phyloP scores from a whole-genome alignment of 2,329 filamentous ascomycete genomes.

The Huntiella moniliformis region DNA sequence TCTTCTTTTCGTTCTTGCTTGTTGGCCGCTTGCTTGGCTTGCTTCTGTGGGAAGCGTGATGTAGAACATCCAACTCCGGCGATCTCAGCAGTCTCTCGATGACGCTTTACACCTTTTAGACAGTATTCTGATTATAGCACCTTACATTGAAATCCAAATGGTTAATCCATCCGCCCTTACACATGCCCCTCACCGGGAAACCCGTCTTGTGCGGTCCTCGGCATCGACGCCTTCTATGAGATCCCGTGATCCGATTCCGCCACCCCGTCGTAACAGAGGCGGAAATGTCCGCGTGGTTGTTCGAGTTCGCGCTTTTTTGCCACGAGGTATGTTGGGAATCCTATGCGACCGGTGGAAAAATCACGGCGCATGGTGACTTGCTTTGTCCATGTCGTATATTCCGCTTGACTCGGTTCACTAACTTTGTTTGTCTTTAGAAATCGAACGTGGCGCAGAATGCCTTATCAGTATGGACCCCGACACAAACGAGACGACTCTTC shows the following conservation, averaged over 20 bases:
- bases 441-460: slow-evolving; percentile 62
- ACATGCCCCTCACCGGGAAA: slow-evolving; percentile 25
- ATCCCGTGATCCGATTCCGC: slow-evolving; percentile 46
- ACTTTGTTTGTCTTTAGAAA: slow-evolving; percentile 37
- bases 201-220: slow-evolving; percentile 35
- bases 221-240: slow-evolving; percentile 65
- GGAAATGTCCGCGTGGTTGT: slow-evolving; percentile 74
- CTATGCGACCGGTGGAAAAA: not conserved
- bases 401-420: not conserved
- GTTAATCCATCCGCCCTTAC: slow-evolving; percentile 22
- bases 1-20: not conserved
- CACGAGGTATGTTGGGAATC: slow-evolving; percentile 40
- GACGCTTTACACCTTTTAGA: slow-evolving; percentile 18
- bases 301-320: slow-evolving; percentile 60
- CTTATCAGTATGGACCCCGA: slow-evolving; percentile 80
- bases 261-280: slow-evolving; percentile 39
- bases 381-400: not conserved
- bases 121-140: slow-evolving; percentile 16
- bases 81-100: slow-evolving; percentile 13
- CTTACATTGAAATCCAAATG: slow-evolving; percentile 23
- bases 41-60: slow-evolving; percentile 15
- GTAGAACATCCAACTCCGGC: slow-evolving; percentile 23
- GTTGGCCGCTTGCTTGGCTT: not conserved
- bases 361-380: not conserved
- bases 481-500: slow-evolving; percentile 67